Evolutionary conservation across 106 monocot species (phyloP), one percentile per base, ranked within the genome.

Genomic region (Posidonia australis): DNA sequence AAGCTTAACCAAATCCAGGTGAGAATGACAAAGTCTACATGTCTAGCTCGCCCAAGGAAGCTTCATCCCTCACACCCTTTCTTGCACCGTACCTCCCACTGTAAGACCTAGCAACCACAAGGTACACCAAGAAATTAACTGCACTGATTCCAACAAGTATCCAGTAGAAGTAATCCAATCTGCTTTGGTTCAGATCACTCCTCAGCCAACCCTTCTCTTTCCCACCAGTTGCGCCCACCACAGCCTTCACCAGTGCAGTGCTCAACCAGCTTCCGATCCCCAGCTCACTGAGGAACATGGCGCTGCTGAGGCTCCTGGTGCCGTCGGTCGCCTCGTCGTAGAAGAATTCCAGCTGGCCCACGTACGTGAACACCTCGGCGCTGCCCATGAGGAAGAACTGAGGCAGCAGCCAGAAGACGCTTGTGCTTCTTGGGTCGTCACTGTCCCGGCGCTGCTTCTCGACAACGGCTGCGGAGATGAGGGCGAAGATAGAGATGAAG

Each of bases 331-430:
- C 68, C 75, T 91, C 76, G 11, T 63, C 61, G 25, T 86, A 81
- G 86, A 91, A 91, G 75, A 91, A 91, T 56, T 91, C 86, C 44
- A 91, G 74, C 77, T 91, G 86, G 0, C 83, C 83, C 1, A 91
- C 83, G 74, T 91, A 91, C 83, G 83, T 91, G 64, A 86, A 86
- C 74, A 86, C 91, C 81, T 91, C 86, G 11, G 86, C 86, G 2
- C 75, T 77, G 7, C 83, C 86, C 1, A 92, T 73, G 22, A 92
- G 68, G 26, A 69, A 70, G 48, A 80, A 92, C 60, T 92, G 92
- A 1, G 88, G 88, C 23, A 88, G 54, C 63, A 88, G 88, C 81
- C 86, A 88, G 44, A 81, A 28, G 28, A 93, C 85, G 77, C 77
- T 76, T 29, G 85, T 49, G 2, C 60, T 60, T 60, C 77, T 46